Base-by-base conservation (phyloP, 164 flowering plant species). In the Santalum album region DNA sequence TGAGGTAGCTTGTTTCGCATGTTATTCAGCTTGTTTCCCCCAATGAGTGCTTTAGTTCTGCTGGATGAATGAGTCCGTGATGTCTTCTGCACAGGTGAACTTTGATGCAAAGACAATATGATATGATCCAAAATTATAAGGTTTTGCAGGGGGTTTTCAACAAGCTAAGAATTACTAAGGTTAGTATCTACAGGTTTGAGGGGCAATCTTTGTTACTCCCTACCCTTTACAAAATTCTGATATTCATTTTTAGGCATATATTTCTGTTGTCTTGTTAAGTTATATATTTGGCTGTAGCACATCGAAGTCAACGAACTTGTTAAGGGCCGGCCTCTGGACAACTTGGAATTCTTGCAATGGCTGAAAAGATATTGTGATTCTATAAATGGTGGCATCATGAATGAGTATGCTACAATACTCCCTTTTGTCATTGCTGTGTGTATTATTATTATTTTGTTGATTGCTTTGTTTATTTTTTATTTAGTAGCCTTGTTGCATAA, bases 311-410 rank as follows among this genome's bases (percentile, higher is more conserved):
- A 77, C 76, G 84, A 61, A 64, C 95, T 91, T 59, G 83, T 89
- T 42, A 91, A 88, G 66, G 89, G 92, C 7, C 75, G 96, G 7
- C 92, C 98, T 21, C 59, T 86, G 78, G 98, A 91, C 70, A 91
- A 91, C 65, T 73, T 88, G 80, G 98, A 91, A 73, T 88, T 91
- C 60, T 60, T 91, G 27, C 98, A 91, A 55, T 91, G 98, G 98
- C 74, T 91, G 54, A 91, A 91, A 64, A 95, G 84, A 36, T 85
- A 86, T 56, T 91, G 96, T 63, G 96, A 91, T 61, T 84, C 95
- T 36, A 62, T 88, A 39, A 91, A 81, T 70, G 95, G 96, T 50
- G 96, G 94, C 69, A 78, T 91, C 27, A 81, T 80, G 79, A 88
- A 84, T 54, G 87, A 88, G 98, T 91, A 83, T 52, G 75, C 52